Percentiles rank a stretch among this genome's conserved stretches.
These are phyloP conservation scores for Claviceps pazoutovae DNA, from an alignment of 2,329 filamentous ascomycete species.

Conservation along the genomic window DNA sequence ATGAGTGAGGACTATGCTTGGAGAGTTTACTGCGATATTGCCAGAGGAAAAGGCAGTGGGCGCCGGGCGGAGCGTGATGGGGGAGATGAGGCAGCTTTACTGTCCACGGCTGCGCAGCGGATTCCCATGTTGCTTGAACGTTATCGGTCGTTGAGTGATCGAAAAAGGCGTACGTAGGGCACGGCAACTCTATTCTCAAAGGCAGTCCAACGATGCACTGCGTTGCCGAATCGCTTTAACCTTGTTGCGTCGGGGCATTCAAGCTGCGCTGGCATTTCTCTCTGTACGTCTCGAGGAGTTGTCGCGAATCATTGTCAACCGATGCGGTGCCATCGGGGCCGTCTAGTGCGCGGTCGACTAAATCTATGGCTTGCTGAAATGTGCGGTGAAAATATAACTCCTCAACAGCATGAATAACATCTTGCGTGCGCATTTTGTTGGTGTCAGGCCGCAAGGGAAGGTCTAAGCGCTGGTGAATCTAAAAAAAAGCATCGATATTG, in stretches of 20 bases:
- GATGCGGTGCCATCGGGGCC: constrained; percentile 13
- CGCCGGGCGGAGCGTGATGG: background rate
- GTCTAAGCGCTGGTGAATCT: constrained; percentile 31
- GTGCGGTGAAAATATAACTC: constrained; percentile 41
- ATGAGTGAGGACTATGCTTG: background rate
- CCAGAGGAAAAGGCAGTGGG: background rate
- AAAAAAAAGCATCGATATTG: background rate
- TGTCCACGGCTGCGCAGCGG: no score
- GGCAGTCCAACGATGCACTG: background rate
- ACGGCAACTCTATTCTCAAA: background rate
- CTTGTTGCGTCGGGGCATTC: background rate
- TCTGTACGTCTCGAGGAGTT: constrained; percentile 28
- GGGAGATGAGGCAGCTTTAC: background rate
- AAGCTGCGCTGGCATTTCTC: constrained; percentile 24
- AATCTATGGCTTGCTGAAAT: constrained; percentile 30
- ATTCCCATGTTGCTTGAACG: background rate
- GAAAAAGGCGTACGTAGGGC: background rate
- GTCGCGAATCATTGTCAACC: constrained; percentile 30
- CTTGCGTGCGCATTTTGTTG: constrained; percentile 34
- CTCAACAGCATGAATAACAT: constrained; percentile 41
- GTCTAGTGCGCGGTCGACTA: constrained; percentile 24
- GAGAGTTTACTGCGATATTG: background rate
- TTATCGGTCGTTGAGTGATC: background rate
- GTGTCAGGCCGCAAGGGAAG: constrained; percentile 25
- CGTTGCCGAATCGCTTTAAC: background rate